phyloP scores from a whole-genome alignment of 176 grass and related monocot genomes.

The Aegilops speltoides region DNA sequence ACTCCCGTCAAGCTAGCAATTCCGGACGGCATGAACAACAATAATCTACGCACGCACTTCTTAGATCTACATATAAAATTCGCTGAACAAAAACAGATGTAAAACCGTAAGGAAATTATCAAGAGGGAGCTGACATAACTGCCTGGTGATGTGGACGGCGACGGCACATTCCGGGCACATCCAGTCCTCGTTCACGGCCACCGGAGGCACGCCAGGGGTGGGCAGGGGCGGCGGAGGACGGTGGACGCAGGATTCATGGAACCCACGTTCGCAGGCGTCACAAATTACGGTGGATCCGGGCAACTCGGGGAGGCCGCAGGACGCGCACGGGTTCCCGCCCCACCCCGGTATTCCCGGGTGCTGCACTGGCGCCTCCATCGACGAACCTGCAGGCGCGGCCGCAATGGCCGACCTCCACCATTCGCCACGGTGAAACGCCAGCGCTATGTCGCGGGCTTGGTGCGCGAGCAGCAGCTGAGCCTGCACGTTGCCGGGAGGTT shows the following conservation, averaged over 20 bases:
- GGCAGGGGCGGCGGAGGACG: too few species aligned
- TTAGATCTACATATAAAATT: not conserved
- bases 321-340: slow-evolving; percentile 36
- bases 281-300: rapidly evolving
- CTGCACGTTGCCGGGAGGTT: not conserved
- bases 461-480: slow-evolving; percentile 23
- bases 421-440: slow-evolving; percentile 20
- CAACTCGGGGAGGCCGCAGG: slow-evolving; percentile 41
- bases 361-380: slow-evolving; percentile 24
- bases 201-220: not conserved
- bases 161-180: slow-evolving; percentile 67
- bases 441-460: slow-evolving; percentile 51
- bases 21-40: not conserved
- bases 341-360: slow-evolving; percentile 64
- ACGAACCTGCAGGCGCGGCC: not conserved
- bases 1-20: too few species aligned
- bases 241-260: not conserved
- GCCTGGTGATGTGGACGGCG: slow-evolving; percentile 29
- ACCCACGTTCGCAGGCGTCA: too few species aligned
- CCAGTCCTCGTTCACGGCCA: slow-evolving; percentile 59
- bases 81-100: not conserved
- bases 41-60: not conserved
- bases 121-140: slow-evolving; percentile 32
- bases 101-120: not conserved
- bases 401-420: not conserved